A percentile compares a stretch with the other conserved stretches of the same genome.
Evolutionary conservation across 176 grass and related monocot genomes (phyloP).

Genomic region (Elymus sibiricus): DNA sequence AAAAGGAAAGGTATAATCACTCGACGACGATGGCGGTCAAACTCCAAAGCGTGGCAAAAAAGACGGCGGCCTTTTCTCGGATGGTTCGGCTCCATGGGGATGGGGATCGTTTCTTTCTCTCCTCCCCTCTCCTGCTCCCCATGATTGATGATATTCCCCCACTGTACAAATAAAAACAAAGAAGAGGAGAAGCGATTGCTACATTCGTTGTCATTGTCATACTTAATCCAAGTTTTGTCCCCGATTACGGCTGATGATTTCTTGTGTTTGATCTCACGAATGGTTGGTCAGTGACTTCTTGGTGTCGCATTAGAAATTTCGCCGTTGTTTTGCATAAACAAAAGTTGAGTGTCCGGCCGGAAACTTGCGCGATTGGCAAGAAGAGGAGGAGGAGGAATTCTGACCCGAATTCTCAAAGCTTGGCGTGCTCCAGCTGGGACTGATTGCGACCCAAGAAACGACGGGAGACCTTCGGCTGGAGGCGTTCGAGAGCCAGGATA

Average conservation of each 20-base stretch:
- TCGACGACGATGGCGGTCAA: background rate
- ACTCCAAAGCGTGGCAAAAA: background rate
- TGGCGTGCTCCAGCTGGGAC: constrained; percentile 35
- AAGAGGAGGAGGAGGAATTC: background rate
- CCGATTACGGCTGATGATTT: background rate
- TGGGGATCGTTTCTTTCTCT: background rate
- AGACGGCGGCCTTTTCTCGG: constrained; percentile 8
- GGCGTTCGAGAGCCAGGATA: background rate
- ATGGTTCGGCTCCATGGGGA: background rate
- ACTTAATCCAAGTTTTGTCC: constrained; percentile 35
- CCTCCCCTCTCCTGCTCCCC: background rate
- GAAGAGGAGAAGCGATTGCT: background rate
- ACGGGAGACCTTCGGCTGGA: constrained; percentile 1
- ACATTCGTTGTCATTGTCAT: constrained; percentile 15
- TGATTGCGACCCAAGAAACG: constrained; percentile 47
- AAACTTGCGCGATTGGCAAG: constrained; percentile 22
- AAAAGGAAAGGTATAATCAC: background rate
- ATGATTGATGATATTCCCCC: background rate
- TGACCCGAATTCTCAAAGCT: background rate
- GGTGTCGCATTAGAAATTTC: background rate
- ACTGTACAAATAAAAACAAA: constrained; percentile 16
- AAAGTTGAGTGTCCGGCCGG: background rate
- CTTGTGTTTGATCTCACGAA: background rate
- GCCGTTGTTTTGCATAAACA: background rate
- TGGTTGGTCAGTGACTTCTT: background rate